A percentile compares a stretch with the other conserved stretches of the same genome.
Conservation (phyloP, 768 basidiomycete genomes). For the Mycena sanguinolenta region DNA sequence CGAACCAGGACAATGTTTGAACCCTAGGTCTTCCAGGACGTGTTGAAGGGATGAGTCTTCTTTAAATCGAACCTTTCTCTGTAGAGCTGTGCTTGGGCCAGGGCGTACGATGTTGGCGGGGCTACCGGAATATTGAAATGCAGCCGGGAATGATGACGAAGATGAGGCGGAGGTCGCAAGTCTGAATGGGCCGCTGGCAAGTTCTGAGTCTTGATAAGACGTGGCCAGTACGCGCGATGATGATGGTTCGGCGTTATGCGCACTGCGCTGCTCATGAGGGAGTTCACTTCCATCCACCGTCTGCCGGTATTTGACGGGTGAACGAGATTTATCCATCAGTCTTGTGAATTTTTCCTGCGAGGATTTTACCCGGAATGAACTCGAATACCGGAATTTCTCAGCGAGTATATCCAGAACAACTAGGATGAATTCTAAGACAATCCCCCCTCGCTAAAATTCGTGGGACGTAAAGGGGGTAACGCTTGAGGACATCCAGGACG, state of each 20-base stretch:
- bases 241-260: background rate
- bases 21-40: constrained; percentile 40
- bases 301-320: constrained; percentile 19
- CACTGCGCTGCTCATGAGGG: background rate
- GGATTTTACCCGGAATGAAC: constrained; percentile 37
- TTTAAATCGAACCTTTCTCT: constrained; percentile 12
- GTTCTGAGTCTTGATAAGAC: background rate
- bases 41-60: constrained; percentile 23
- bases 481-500: constrained; percentile 36
- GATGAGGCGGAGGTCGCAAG: background rate
- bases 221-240: constrained; percentile 3
- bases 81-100: background rate
- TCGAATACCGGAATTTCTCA: constrained; percentile 48
- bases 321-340: constrained; percentile 28
- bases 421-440: constrained; percentile 65
- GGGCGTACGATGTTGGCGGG: constrained; percentile 30
- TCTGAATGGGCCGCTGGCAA: constrained; percentile 18
- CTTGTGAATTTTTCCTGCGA: constrained; percentile 45
- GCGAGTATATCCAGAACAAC: constrained; percentile 58
- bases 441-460: constrained; percentile 30
- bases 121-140: constrained; percentile 34
- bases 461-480: no score
- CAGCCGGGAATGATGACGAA: constrained; percentile 10
- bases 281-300: constrained; percentile 6
- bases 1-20: no score